These are phyloP conservation scores for Salix arbutifolia DNA, from an alignment of 345 rosid genomes.

Conservation along the genomic window DNA sequence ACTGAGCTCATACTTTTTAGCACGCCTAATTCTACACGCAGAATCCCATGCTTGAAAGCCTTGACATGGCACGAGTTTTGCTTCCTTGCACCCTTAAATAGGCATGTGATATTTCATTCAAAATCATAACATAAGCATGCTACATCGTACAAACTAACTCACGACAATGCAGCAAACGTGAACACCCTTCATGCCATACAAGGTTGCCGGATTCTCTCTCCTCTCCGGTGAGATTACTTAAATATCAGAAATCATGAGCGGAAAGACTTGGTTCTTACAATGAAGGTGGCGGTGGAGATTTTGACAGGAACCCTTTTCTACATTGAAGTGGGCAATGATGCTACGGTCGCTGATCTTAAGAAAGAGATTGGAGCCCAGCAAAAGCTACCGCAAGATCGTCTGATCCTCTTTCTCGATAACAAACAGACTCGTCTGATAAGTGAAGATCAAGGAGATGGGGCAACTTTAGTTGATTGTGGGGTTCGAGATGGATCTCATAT, in stretches of 20 bases:
- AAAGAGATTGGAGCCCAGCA: slow-evolving; percentile 45
- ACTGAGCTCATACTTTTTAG: not conserved
- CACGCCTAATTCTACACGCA: not conserved
- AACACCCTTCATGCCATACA: slow-evolving; percentile 9
- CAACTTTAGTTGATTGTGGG: slow-evolving; percentile 41
- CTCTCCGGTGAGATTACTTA: too few species aligned
- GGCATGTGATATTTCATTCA: not conserved
- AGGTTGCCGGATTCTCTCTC: slow-evolving; percentile 1
- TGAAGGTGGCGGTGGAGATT: slow-evolving; percentile 71
- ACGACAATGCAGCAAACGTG: slow-evolving; percentile 24
- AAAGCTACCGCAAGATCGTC: slow-evolving; percentile 44
- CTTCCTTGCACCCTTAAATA: not conserved
- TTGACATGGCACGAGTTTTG: not conserved
- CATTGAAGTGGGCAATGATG: slow-evolving; percentile 40
- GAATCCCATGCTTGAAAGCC: not conserved
- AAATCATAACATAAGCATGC: slow-evolving; percentile 21
- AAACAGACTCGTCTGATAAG: slow-evolving; percentile 13
- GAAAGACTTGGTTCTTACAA: slow-evolving; percentile 6
- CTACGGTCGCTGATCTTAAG: slow-evolving; percentile 54
- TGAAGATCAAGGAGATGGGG: slow-evolving; percentile 35
- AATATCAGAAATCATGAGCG: too few species aligned
- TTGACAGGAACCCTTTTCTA: slow-evolving; percentile 56
- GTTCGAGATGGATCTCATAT: slow-evolving; percentile 51
- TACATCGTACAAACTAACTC: slow-evolving; percentile 3
- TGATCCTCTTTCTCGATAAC: slow-evolving; percentile 41